Evolutionary conservation across 78 protist species (phyloP).

Genomic region (Dictyostelium capitatum): DNA sequence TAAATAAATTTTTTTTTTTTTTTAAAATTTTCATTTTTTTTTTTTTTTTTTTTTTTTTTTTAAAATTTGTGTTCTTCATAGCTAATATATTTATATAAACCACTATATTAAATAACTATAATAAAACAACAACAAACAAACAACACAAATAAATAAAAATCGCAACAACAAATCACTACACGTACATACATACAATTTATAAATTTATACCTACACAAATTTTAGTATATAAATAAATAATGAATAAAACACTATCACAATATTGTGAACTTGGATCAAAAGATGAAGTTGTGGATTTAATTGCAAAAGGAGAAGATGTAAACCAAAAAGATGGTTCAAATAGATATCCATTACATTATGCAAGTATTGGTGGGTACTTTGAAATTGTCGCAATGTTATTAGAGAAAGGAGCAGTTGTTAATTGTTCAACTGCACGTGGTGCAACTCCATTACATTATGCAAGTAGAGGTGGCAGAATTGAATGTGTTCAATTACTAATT

Average conservation of each 20-base stretch:
- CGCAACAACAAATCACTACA: too few relatives aligned
- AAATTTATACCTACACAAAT: too few relatives aligned
- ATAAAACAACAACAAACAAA: too few relatives aligned
- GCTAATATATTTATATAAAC: too few relatives aligned
- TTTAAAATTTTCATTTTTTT: too few relatives aligned
- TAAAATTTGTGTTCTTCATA: too few relatives aligned
- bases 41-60: too few relatives aligned
- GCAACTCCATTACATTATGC: slow-evolving; percentile 77
- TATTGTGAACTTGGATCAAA: slow-evolving; percentile 46
- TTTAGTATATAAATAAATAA: too few relatives aligned
- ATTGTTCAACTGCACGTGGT: slow-evolving; percentile 60
- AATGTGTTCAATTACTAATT: slow-evolving; percentile 34
- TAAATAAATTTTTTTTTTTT: too few relatives aligned
- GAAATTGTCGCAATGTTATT: slow-evolving; percentile 62
- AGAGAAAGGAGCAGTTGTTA: slow-evolving; percentile 34
- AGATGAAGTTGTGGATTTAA: slow-evolving; percentile 20
- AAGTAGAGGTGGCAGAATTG: slow-evolving; percentile 25
- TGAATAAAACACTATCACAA: background rate
- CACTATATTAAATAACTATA: too few relatives aligned
- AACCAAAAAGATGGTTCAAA: slow-evolving; percentile 32
- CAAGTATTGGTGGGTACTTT: slow-evolving; percentile 50
- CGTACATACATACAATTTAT: too few relatives aligned
- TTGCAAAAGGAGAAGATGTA: slow-evolving; percentile 32
- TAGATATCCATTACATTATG: slow-evolving; percentile 61
- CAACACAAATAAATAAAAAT: too few relatives aligned